Evolutionary conservation across 176 grass and related monocot species (phyloP).

Genomic region (Carex scoparia): DNA sequence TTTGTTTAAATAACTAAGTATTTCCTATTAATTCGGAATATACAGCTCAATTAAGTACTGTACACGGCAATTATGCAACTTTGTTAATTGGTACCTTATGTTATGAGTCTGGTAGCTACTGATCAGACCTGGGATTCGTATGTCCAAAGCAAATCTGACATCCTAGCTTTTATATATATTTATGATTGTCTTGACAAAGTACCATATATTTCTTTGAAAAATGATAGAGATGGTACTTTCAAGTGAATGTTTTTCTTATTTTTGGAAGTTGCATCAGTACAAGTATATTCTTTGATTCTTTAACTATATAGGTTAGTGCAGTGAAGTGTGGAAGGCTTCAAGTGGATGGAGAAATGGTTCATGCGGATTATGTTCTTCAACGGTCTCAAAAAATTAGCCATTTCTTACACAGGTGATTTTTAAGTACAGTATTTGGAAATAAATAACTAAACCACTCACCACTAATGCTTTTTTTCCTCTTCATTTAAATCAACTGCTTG

Average conservation of each 20-base stretch:
- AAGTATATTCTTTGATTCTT: background rate
- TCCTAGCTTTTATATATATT: background rate
- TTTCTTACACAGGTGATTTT: conserved; percentile 77
- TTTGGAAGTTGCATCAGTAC: background rate
- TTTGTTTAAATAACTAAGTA: too few relatives aligned
- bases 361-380: conserved; percentile 43
- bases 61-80: background rate
- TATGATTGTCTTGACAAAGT: background rate
- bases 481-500: conserved; percentile 13
- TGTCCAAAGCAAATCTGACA: background rate
- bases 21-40: background rate
- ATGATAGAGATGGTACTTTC: background rate
- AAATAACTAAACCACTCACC: background rate
- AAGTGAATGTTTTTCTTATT: background rate
- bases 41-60: background rate
- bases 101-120: background rate
- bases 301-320: conserved; percentile 53
- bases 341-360: conserved; percentile 78
- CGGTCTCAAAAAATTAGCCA: conserved; percentile 92
- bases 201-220: conserved; percentile 5
- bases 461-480: background rate
- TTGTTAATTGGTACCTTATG: background rate
- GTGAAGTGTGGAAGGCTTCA: conserved; percentile 79
- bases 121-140: background rate
- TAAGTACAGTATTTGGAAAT: conserved; percentile 1